A percentile compares a stretch with the other conserved stretches of the same genome.
Evolutionary conservation across 805 yeast genomes (phyloP).

Genomic region (Osmozyma mogii): DNA sequence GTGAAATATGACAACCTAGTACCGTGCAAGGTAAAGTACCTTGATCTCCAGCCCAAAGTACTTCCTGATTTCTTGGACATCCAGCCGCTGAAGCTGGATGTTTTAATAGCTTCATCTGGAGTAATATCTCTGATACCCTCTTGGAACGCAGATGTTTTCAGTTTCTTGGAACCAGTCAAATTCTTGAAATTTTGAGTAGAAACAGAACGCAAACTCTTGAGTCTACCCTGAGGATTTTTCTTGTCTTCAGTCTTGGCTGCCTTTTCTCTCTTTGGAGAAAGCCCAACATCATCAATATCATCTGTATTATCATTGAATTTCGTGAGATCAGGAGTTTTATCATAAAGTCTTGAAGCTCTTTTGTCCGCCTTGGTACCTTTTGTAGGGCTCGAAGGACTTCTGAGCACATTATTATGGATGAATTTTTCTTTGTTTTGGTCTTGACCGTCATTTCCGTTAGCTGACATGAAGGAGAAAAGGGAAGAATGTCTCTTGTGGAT

Average conservation of each 20-base stretch:
- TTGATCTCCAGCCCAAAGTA: constrained; percentile 79
- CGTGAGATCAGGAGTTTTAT: constrained; percentile 7
- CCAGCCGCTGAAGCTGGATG: constrained; percentile 86
- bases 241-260: constrained; percentile 6
- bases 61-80: constrained; percentile 85
- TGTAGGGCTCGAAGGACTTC: constrained; percentile 2
- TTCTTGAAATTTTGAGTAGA: constrained; percentile 44
- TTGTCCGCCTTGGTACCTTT: background rate
- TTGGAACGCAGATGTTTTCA: constrained; percentile 68
- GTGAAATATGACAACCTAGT: constrained; percentile 87
- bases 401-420: constrained; percentile 6
- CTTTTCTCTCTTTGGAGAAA: constrained; percentile 31
- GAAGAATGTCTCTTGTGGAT: constrained; percentile 57
- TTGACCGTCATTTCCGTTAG: constrained; percentile 16
- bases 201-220: constrained; percentile 46
- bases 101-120: constrained; percentile 69
- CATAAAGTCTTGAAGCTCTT: constrained; percentile 5
- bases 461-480: constrained; percentile 42
- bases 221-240: constrained; percentile 31
- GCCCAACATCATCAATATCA: constrained; percentile 25
- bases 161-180: constrained; percentile 42
- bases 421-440: constrained; percentile 4
- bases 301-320: constrained; percentile 12
- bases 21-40: constrained; percentile 83
- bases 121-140: constrained; percentile 79